A percentile compares a stretch with the other conserved stretches of the same genome.
Evolutionary conservation across 805 yeast genomes (phyloP).

Genomic region (Cyberlindnera amylophila): DNA sequence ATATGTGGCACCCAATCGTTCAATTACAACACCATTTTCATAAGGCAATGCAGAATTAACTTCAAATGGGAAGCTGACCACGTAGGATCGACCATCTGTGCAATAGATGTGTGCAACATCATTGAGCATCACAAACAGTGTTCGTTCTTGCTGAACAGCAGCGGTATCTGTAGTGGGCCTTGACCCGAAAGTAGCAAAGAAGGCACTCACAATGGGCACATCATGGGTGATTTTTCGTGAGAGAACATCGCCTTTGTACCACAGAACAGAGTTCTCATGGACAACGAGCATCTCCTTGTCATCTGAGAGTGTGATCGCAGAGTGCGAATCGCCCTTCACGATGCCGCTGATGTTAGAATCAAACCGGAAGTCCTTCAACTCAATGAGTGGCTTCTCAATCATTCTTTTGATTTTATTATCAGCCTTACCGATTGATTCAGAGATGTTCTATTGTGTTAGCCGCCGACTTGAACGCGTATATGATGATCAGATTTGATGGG

Average conservation of each 20-base stretch:
- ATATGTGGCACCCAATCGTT: constrained; percentile 31
- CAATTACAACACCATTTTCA: constrained; percentile 64
- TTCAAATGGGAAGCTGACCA: constrained; percentile 66
- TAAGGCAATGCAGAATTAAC: constrained; percentile 59
- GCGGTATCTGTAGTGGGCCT: background rate
- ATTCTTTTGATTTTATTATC: too few relatives aligned
- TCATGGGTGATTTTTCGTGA: constrained; percentile 47
- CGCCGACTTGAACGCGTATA: too few relatives aligned
- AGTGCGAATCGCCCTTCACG: constrained; percentile 1
- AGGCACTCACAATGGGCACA: constrained; percentile 52
- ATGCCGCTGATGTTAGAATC: constrained; percentile 9
- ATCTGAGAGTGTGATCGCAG: constrained; percentile 6
- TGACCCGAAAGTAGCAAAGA: constrained; percentile 49
- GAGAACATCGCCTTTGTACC: constrained; percentile 48
- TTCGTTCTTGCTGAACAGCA: constrained; percentile 24
- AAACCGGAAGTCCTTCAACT: constrained; percentile 9
- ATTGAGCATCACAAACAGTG: constrained; percentile 56
- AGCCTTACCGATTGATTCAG: too few relatives aligned
- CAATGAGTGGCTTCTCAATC: constrained; percentile 10
- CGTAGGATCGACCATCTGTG: constrained; percentile 53
- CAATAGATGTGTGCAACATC: constrained; percentile 63
- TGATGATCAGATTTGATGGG: too few relatives aligned
- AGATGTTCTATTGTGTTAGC: too few relatives aligned
- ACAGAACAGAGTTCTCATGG: constrained; percentile 23
- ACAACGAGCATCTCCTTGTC: constrained; percentile 19